A percentile compares a stretch with the other conserved stretches of the same genome.
These are phyloP conservation scores for Globisporangium cylindrosporum DNA, from an alignment of 352 stramenopile genomes.

Conservation along the genomic window DNA sequence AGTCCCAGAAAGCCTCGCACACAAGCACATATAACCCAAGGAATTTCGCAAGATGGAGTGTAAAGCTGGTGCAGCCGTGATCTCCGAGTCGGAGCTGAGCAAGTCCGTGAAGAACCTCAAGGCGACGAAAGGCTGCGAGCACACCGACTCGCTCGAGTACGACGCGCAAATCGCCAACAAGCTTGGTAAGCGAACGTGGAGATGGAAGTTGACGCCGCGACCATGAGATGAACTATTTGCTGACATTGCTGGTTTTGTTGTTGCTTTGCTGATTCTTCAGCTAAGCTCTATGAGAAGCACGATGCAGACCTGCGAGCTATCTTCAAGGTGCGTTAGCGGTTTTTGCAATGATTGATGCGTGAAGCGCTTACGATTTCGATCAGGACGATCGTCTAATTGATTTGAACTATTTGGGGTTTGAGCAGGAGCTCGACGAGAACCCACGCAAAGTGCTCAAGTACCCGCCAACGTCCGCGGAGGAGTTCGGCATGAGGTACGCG, in stretches of 20 bases:
- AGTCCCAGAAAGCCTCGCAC: constrained; percentile 1
- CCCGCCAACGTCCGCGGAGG: constrained; percentile 46
- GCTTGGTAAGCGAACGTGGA: constrained; percentile 26
- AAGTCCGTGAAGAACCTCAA: constrained; percentile 65
- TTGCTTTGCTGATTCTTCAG: constrained; percentile 10
- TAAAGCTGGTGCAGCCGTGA: constrained; percentile 30
- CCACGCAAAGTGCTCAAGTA: constrained; percentile 79
- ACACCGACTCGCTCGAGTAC: constrained; percentile 72
- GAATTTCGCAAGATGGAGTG: constrained; percentile 43
- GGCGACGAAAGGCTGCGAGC: constrained; percentile 58
- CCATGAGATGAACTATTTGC: background rate
- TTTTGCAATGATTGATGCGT: background rate
- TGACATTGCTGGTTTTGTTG: background rate
- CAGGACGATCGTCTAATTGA: background rate
- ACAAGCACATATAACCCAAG: background rate
- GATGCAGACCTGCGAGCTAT: constrained; percentile 62
- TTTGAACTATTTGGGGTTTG: background rate
- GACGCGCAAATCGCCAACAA: constrained; percentile 53
- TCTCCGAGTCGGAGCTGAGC: constrained; percentile 58
- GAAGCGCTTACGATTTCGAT: background rate
- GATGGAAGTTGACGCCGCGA: background rate
- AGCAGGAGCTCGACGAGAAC: constrained; percentile 68
- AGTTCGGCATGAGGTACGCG: constrained; percentile 80
- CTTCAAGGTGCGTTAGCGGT: constrained; percentile 40
- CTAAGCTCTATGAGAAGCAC: constrained; percentile 58